These are phyloP conservation scores for Tagetes erecta DNA, from an alignment of 129 eudicot species.

Conservation along the genomic window DNA sequence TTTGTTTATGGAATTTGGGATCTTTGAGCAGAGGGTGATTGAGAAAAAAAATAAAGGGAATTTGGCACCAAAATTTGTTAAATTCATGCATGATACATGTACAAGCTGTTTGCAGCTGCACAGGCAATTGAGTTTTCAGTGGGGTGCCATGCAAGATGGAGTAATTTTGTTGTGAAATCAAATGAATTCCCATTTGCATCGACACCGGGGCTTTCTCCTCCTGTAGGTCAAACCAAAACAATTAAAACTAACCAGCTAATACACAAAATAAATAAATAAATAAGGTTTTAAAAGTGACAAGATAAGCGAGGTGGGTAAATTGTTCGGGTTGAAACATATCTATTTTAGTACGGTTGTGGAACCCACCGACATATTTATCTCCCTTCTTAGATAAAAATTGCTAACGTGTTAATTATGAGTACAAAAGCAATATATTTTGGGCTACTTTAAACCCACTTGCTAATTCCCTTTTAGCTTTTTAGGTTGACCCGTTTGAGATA, in stretches of 20 bases:
- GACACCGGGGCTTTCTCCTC: conserved; percentile 69
- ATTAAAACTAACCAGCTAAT: background rate
- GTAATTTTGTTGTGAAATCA: conserved; percentile 88
- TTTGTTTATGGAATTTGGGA: background rate
- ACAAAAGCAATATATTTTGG: background rate
- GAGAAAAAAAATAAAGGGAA: background rate
- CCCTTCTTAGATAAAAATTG: background rate
- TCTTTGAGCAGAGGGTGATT: conserved; percentile 16
- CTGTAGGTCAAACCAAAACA: conserved; percentile 31
- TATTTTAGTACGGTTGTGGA: background rate
- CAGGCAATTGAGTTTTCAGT: conserved; percentile 96
- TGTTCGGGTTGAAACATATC: background rate
- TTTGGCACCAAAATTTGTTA: conserved; percentile 28
- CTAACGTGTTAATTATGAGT: background rate
- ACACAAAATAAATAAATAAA: background rate
- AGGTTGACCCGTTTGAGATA: background rate
- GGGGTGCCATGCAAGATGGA: conserved; percentile 98
- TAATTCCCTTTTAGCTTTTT: background rate
- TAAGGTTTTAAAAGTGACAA: background rate
- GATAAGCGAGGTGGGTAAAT: background rate
- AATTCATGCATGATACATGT: conserved; percentile 91
- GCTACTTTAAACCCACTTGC: background rate
- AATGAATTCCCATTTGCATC: conserved; percentile 95
- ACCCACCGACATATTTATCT: background rate
- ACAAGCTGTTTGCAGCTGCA: conserved; percentile 99